Evolutionary conservation across 2,329 filamentous ascomycete species (phyloP).

Genomic region (Aurifilum marmelostoma): DNA sequence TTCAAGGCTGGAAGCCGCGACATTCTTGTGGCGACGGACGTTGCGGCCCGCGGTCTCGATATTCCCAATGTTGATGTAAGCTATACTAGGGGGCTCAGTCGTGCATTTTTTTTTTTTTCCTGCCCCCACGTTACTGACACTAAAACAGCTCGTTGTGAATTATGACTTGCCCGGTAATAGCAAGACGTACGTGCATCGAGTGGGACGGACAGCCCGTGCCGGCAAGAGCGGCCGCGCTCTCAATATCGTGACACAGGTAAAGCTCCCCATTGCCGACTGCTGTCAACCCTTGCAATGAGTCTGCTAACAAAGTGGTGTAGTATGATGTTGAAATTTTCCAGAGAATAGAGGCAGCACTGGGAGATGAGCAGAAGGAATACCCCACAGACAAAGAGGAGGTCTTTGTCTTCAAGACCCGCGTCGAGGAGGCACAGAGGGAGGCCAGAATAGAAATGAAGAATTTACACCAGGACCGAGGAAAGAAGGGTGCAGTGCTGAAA

Average conservation of each 20-base stretch:
- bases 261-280: neutral
- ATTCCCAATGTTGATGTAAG: slow-evolving; percentile 79
- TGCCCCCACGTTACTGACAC: neutral
- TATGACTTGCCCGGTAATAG: slow-evolving; percentile 81
- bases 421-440: slow-evolving; percentile 81
- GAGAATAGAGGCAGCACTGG: slow-evolving; percentile 81
- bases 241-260: slow-evolving; percentile 73
- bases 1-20: slow-evolving; percentile 81
- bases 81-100: neutral
- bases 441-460: slow-evolving; percentile 82
- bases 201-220: slow-evolving; percentile 85
- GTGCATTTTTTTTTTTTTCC: neutral
- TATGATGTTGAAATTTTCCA: slow-evolving; percentile 75
- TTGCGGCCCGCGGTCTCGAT: slow-evolving; percentile 90
- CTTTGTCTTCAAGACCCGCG: slow-evolving; percentile 76
- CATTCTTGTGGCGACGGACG: slow-evolving; percentile 90
- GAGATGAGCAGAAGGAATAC: slow-evolving; percentile 74
- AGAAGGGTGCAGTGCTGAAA: slow-evolving; percentile 53
- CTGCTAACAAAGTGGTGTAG: slow-evolving; percentile 12
- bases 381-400: slow-evolving; percentile 78
- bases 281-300: neutral
- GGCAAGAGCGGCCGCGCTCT: slow-evolving; percentile 84
- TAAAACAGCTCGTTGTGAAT: slow-evolving; percentile 23
- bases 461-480: slow-evolving; percentile 69
- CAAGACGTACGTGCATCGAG: slow-evolving; percentile 90